Base-by-base conservation (phyloP, 2,329 filamentous ascomycete genomes). In the Cladophialophora psammophila region DNA sequence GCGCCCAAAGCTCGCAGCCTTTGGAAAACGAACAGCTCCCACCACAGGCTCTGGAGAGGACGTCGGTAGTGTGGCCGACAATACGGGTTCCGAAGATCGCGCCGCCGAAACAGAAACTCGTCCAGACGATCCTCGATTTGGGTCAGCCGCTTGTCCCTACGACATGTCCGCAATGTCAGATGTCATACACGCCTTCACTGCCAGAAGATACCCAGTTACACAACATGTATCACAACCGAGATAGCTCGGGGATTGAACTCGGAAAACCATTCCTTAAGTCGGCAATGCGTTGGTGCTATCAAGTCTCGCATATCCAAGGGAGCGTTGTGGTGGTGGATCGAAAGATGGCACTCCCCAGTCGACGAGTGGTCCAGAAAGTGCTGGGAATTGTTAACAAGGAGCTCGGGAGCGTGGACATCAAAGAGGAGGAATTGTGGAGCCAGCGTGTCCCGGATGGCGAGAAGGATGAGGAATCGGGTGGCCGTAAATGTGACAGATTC, bases 171-270 rank as follows among this genome's bases (percentile, higher is more conserved):
- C 80, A 79, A 2, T 91, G 88, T 72, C 86, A 86, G 0, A 91
- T 91, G 88, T 86, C 88, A 61, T 91, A 90, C 71, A 83, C 87
- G 38, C 85, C 87, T 3, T 89, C 87, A 0, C 85, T 85, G 58
- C 77, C 80, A 6, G 87, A 89, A 72, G 88, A 91, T 72, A 80
- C 82, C n/a, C 83, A 83, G 6, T 74, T 90, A 62, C 88, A 91
- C 74, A 85, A 85, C 70, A 88, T 87, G 69, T 90, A 87, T 71
- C 88, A 90, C 74, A 84, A 85, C 40, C 85, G 86, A 78, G 86
- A 88, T 71, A 79, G 83, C 2, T 84, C 85, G 31, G 88, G 88
- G 1, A 83, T 90, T 20, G 86, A 89, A 70, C 80, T 90, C 40
- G 84, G 85, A 18, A 88, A 86, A 75, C 80, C 83, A 18, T 86